Evolutionary conservation across 345 rosid genomes (phyloP).

Genomic region (Sonneratia alba): DNA sequence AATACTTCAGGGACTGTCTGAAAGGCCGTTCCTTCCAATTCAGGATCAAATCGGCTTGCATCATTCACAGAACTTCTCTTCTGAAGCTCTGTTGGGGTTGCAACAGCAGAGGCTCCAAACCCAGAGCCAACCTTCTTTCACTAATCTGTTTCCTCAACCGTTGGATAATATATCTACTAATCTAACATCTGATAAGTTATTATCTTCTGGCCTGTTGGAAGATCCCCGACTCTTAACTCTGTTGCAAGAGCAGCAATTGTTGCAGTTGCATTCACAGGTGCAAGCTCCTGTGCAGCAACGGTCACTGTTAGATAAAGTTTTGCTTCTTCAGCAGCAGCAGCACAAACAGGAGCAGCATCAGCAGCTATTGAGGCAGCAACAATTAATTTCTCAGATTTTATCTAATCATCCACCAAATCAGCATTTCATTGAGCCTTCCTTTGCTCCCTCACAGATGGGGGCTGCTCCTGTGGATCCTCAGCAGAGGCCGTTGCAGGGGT

Average conservation of each 20-base stretch:
- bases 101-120: conserved; percentile 61
- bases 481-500: conserved; percentile 42
- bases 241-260: conserved; percentile 73
- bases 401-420: conserved; percentile 54
- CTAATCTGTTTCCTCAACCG: conserved; percentile 59
- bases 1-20: conserved; percentile 58
- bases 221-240: conserved; percentile 63
- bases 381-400: conserved; percentile 67
- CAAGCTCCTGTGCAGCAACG: conserved; percentile 60
- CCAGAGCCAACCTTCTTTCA: conserved; percentile 35
- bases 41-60: conserved; percentile 54
- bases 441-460: conserved; percentile 43
- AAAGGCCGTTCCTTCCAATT: conserved; percentile 47
- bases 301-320: conserved; percentile 50
- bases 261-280: conserved; percentile 63
- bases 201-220: conserved; percentile 50
- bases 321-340: conserved; percentile 73
- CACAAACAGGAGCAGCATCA: conserved; percentile 81
- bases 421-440: conserved; percentile 43
- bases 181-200: conserved; percentile 43
- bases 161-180: conserved; percentile 43
- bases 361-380: conserved; percentile 68
- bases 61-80: conserved; percentile 42
- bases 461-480: conserved; percentile 44
- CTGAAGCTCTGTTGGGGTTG: conserved; percentile 52